Base-by-base conservation (phyloP, 495 filamentous ascomycete genomes). In the Parmelia sp. region DNA sequence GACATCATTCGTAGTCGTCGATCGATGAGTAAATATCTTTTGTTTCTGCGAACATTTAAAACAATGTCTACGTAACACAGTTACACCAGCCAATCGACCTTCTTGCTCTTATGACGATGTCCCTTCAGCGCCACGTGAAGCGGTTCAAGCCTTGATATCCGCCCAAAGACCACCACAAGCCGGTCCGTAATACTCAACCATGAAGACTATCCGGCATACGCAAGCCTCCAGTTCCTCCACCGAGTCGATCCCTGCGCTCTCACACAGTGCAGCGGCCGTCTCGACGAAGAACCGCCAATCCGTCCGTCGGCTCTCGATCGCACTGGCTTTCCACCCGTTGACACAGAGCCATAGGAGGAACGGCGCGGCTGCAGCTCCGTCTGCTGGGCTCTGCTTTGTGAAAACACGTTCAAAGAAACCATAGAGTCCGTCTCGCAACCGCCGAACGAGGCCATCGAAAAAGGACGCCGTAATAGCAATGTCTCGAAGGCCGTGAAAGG, bases 301-400 rank as follows among this genome's bases (percentile, higher is more conserved):
- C 15, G 12, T 42, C 39, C 15, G 15, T 29, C 58, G 58, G 58
- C 33, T 42, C 25, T 35, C 23, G 33, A 40, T 42, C 15, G 58
- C 40, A 60, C 58, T 40, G 58, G 58, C 58, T 60, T 42, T 60
- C 58, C 58, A 44, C 44, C 58, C 58, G 58, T 60, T 60, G n/a
- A 60, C 25, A 60, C 58, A 60, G 58, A 60, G 58, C 58, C 58
- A 60, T 4, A 60, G 58, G 37, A 60, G 17, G 27, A 60, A 39
- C 2, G 58, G 25, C 15, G 58, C 33, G 17, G 37, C 25, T 23
- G 25, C 6, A 39, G 33, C 12, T 42, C 6, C 4, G 37, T 39
- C 33, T 12, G 39, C 39, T 42, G 39, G 39, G 39, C 15, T 42
- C 39, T 7, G 5, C 3, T 17, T 14, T 42, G 8, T 7, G 39